A percentile compares a stretch with the other conserved stretches of the same genome.
Conservation (phyloP, 768 basidiomycete genomes). For the Jaapia argillacea region DNA sequence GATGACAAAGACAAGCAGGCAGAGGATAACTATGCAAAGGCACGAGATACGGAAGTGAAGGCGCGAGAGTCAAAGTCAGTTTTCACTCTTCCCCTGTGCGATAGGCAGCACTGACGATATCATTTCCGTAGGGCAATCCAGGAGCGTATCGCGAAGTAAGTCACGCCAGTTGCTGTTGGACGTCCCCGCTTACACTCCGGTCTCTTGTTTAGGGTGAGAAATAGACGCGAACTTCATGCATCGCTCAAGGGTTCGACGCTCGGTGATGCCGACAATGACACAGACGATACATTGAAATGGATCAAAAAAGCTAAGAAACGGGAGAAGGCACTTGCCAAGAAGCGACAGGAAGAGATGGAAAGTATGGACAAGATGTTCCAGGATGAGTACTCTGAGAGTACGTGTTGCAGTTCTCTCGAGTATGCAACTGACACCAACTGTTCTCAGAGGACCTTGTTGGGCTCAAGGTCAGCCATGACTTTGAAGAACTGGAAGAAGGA, state of each 20-base stretch:
- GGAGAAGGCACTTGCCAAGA: slow-evolving; percentile 80
- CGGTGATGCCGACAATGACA: slow-evolving; percentile 73
- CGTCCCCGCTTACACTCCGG: slow-evolving; percentile 6
- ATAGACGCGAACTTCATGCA: slow-evolving; percentile 85
- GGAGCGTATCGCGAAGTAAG: slow-evolving; percentile 85
- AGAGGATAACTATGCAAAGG: slow-evolving; percentile 75
- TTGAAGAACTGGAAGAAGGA: slow-evolving; percentile 86
- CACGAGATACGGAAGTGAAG: slow-evolving; percentile 58
- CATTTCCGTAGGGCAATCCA: slow-evolving; percentile 46
- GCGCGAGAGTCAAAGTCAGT: slow-evolving; percentile 70
- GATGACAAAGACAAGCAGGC: slow-evolving; percentile 75
- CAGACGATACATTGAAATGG: slow-evolving; percentile 82
- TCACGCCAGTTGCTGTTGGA: slow-evolving; percentile 19
- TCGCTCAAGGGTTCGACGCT: slow-evolving; percentile 90
- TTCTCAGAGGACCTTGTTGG: slow-evolving; percentile 78
- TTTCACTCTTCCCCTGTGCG: background rate
- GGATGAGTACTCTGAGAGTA: slow-evolving; percentile 82
- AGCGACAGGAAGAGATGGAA: slow-evolving; percentile 75
- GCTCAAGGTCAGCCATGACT: slow-evolving; percentile 93
- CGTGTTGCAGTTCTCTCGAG: slow-evolving; percentile 18
- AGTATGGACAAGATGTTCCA: slow-evolving; percentile 71
- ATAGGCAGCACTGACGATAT: slow-evolving; percentile 8
- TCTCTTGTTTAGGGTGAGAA: slow-evolving; percentile 66
- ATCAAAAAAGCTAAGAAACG: slow-evolving; percentile 85
- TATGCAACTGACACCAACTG: slow-evolving; percentile 2